Percentiles rank a stretch among this genome's conserved stretches.
These are phyloP conservation scores for Phaseolus coccineus DNA, from an alignment of 331 rosid species.

Conservation along the genomic window DNA sequence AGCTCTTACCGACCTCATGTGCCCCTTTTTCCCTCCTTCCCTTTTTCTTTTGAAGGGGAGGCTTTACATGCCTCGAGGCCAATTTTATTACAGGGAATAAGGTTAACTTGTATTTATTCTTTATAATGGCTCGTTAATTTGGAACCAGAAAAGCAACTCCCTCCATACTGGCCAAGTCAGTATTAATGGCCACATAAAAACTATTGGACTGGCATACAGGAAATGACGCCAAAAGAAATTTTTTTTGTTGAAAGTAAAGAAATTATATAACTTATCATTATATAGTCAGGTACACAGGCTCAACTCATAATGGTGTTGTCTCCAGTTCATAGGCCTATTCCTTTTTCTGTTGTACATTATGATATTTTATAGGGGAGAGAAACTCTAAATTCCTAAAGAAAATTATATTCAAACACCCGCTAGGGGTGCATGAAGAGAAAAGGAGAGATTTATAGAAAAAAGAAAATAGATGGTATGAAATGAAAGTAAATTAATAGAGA, in stretches of 20 bases:
- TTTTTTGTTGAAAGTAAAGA: no score
- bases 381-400: background rate
- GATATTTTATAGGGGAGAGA: background rate
- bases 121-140: slow-evolving; percentile 7
- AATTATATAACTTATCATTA: background rate
- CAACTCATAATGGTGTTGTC: background rate
- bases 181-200: background rate
- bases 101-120: slow-evolving; percentile 3
- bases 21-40: background rate
- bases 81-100: slow-evolving; percentile 8
- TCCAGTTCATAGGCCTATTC: background rate
- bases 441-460: background rate
- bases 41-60: background rate
- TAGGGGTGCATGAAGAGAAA: background rate
- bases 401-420: background rate
- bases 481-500: background rate
- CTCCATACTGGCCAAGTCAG: background rate
- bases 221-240: background rate
- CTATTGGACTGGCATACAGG: slow-evolving; percentile 3
- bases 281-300: background rate
- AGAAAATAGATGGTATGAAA: background rate
- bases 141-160: background rate
- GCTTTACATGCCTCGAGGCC: background rate
- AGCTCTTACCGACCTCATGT: slow-evolving; percentile 12
- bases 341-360: background rate